phyloP scores from a whole-genome alignment of 176 grass and related monocot genomes.

The Eremochloa ophiuroides region DNA sequence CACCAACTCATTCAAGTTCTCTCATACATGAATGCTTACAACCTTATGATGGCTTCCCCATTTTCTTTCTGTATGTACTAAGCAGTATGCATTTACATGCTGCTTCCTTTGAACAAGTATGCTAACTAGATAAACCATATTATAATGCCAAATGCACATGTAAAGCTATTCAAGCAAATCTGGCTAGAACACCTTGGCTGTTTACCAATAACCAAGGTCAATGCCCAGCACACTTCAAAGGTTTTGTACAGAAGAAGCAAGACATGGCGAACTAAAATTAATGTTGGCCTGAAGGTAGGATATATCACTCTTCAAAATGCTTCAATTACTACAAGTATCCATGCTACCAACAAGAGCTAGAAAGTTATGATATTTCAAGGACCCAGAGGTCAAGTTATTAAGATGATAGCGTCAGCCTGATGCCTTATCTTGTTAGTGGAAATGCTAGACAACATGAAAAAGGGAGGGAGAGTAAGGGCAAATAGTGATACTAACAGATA shows the following conservation, averaged over 20 bases:
- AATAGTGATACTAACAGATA: background rate
- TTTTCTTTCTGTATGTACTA: background rate
- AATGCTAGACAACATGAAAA: background rate
- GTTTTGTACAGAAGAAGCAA: conserved; percentile 18
- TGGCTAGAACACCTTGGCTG: background rate
- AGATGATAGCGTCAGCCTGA: background rate
- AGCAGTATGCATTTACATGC: background rate
- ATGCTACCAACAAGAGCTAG: background rate
- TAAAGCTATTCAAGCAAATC: conserved; percentile 3
- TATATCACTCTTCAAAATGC: background rate
- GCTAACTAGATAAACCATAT: background rate
- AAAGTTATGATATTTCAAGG: background rate
- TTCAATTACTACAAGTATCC: background rate
- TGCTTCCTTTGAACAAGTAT: background rate
- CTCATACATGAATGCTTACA: background rate
- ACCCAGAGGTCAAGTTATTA: background rate
- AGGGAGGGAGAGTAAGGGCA: background rate
- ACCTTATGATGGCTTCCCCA: background rate
- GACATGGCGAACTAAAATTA: background rate
- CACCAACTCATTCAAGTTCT: background rate
- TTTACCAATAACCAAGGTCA: background rate
- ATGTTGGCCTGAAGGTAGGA: conserved; percentile 4
- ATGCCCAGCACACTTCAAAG: background rate
- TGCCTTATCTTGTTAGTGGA: background rate
- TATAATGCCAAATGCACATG: background rate